These are phyloP conservation scores for Chlamydomonas eustigma DNA, from an alignment of 139 green algal genomes.

Conservation along the genomic window DNA sequence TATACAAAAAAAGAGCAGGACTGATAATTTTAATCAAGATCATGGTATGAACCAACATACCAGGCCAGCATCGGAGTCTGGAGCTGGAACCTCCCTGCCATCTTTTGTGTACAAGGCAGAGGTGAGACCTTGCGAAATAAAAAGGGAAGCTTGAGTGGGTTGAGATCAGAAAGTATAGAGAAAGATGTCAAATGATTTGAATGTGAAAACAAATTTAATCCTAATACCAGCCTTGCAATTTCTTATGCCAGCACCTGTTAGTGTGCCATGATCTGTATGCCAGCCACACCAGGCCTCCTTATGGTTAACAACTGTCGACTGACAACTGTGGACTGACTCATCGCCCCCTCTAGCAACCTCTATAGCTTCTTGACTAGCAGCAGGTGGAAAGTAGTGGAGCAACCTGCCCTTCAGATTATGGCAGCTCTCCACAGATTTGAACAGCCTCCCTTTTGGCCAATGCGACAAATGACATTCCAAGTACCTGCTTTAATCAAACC, in stretches of 20 bases:
- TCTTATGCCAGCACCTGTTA: constrained; percentile 71
- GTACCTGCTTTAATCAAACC: too few species aligned
- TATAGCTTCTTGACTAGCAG: too few species aligned
- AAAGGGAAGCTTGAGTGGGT: too few species aligned
- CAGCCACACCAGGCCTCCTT: constrained; percentile 64
- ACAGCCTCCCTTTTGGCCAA: too few species aligned
- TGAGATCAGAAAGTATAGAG: background rate
- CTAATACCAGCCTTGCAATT: too few species aligned
- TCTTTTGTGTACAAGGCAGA: constrained; percentile 56
- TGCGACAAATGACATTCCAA: too few species aligned
- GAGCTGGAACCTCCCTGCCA: constrained; percentile 33
- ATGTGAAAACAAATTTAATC: too few species aligned
- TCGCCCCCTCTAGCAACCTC: too few species aligned
- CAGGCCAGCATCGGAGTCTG: constrained; percentile 43
- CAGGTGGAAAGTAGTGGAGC: background rate
- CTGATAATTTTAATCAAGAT: too few species aligned
- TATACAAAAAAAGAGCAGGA: too few species aligned
- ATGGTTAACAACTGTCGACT: background rate
- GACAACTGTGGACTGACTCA: constrained; percentile 28
- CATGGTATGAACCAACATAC: too few species aligned
- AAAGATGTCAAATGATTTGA: background rate
- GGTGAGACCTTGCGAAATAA: constrained; percentile 45
- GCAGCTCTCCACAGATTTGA: background rate
- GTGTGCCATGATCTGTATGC: constrained; percentile 68
- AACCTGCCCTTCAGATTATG: background rate